phyloP scores from a whole-genome alignment of 2,329 filamentous ascomycete species.

The Capronia americana region DNA sequence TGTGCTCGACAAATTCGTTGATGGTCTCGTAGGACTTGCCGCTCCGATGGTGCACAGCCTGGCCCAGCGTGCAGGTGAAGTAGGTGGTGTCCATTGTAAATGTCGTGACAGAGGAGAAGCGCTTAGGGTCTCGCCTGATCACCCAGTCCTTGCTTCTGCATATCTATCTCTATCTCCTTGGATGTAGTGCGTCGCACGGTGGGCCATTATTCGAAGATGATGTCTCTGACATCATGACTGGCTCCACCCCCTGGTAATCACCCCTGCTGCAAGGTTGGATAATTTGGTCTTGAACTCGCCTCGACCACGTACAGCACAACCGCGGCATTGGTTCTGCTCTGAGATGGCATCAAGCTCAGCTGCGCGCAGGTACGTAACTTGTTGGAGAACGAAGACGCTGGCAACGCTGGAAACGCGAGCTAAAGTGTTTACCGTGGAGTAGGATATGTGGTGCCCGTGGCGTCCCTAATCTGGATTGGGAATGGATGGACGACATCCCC shows the following conservation, averaged over 20 bases:
- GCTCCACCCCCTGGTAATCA: not conserved
- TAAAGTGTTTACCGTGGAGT: too few relatives aligned
- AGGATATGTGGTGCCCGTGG: too few relatives aligned
- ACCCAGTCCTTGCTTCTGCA: not conserved
- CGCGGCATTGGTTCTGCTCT: too few relatives aligned
- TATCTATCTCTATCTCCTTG: not conserved
- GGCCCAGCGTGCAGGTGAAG: constrained; percentile 67
- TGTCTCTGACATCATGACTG: constrained; percentile 14
- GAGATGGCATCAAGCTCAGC: too few relatives aligned
- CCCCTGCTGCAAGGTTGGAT: not conserved
- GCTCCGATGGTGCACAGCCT: constrained; percentile 54
- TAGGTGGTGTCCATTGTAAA: constrained; percentile 51
- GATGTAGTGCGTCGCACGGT: not conserved
- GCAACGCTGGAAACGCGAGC: too few relatives aligned
- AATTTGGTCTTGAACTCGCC: not conserved
- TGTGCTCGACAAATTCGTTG: constrained; percentile 58
- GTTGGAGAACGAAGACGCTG: too few relatives aligned
- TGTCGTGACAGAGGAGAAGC: not conserved
- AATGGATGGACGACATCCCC: too few relatives aligned
- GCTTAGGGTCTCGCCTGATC: not conserved
- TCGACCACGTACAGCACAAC: too few relatives aligned
- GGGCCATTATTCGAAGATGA: not conserved
- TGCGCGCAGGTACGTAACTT: too few relatives aligned
- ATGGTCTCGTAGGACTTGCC: constrained; percentile 51
- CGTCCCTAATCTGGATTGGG: too few relatives aligned